Base-by-base conservation (phyloP, 768 basidiomycete species). In the Clitopilus hobsonii region DNA sequence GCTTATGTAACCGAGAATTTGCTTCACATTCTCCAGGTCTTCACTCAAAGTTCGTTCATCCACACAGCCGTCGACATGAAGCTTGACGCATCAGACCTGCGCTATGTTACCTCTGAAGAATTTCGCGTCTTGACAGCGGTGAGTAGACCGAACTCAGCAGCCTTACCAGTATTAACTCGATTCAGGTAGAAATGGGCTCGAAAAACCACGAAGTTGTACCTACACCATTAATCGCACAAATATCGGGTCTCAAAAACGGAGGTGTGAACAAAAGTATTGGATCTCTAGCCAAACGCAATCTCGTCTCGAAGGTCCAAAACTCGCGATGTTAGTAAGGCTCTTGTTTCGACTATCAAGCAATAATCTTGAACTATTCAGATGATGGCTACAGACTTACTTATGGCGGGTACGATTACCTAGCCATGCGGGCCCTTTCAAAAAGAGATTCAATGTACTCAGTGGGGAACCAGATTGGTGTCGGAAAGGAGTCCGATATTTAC, bases 151-250 rank as follows among this genome's bases (percentile, higher is more conserved):
- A 38, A n/a, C 26, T 36, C 38, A n/a, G n/a, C n/a, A n/a, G n/a
- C 36, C 13, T 11, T 16, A 27, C 16, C 49, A 29, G 14, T 24
- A 57, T 61, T 54, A 23, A 51, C 49, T 3, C 38, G 22, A 26
- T 38, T 52, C 63, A 98, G 95, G 91, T 91, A 29, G 97, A 99
- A 74, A 93, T 96, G 80, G 97, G 96, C 18, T 94, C 91, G 3
- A 97, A 97, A 76, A 98, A 98, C 67, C 97, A 99, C 65, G 91
- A 98, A 70, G 81, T 97, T 30, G 95, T 99, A 13, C 97, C 97
- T 2, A 86, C 89, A 6, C 71, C 82, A 0, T 82, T 98, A 60
- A 91, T 98, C 58, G 86, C 89, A 3, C 93, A 96, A 69, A 89
- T 98, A 38, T 94, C 94, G 2, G 91, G 92, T n/a, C 75, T 98